Base-by-base conservation (phyloP, 192 early-diverging fungal species). In the Geranomyces variabilis region DNA sequence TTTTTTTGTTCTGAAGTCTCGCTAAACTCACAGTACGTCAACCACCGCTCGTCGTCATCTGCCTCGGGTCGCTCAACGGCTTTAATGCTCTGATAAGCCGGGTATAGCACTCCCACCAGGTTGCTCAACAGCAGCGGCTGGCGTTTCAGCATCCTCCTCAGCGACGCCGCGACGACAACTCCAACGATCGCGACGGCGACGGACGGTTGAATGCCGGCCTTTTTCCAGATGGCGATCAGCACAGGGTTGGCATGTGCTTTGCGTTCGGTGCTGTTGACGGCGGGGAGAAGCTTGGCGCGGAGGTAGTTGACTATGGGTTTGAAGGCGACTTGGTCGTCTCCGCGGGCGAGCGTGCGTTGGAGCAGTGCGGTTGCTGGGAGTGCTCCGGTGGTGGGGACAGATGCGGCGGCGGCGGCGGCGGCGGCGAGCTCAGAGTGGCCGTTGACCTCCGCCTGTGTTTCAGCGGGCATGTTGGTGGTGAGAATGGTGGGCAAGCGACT, bases 1-100 rank as follows among this genome's bases (percentile, higher is more conserved):
- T n/a, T n/a, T n/a, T n/a, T n/a, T n/a, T n/a, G n/a, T n/a, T n/a
- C n/a, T n/a, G n/a, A n/a, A n/a, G 36, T 41, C 10, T 41, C 10
- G 5, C 36, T 7, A 26, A 60, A 77, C 82, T 74, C 73, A 86
- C 84, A 86, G 55, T 86, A 86, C 31, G 84, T 86, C 62, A 83
- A 60, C 79, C 82, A 80, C 57, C 79, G 29, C 67, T 86, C 84
- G 63, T 85, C 83, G 56, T 83, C 81, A 53, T 83, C 74, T 8
- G 65, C 31, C n/a, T 71, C 41, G 22, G 84, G 84, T 30, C 77
- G 48, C 66, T 86, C 84, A 22, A 86, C 67, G 9, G 81, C 84
- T 28, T 65, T 62, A 21, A 86, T 41, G 34, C 76, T 75, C 69
- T 48, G 56, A 36, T 78, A 80, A 0, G 74, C 73, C 21, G 84